Percentiles rank a stretch among this genome's conserved stretches.
Conservation (phyloP, 2,329 filamentous ascomycete species). For the Dryadomyces sulphureus region DNA sequence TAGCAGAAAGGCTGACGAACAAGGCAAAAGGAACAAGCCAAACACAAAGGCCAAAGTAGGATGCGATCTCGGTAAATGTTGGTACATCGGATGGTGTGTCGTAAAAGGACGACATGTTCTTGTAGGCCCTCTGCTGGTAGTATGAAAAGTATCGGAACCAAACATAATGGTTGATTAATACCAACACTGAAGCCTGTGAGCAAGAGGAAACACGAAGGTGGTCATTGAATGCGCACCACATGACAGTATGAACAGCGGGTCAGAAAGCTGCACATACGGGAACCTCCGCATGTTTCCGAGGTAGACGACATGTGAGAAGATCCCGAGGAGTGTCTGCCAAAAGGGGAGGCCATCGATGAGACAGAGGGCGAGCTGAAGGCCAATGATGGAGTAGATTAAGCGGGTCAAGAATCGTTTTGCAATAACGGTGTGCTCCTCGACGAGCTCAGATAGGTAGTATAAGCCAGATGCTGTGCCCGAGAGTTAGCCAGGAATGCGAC, state of each 20-base stretch:
- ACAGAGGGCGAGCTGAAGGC: conserved; percentile 57
- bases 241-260: conserved; percentile 73
- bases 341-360: conserved; percentile 78
- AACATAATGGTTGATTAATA: conserved; percentile 80
- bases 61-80: conserved; percentile 84
- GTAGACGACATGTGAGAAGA: conserved; percentile 74
- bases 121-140: conserved; percentile 41
- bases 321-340: conserved; percentile 55
- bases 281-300: conserved; percentile 67
- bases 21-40: conserved; percentile 94
- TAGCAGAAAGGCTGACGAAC: conserved; percentile 86
- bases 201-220: conserved; percentile 5
- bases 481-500: background rate
- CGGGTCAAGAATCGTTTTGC: conserved; percentile 75
- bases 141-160: conserved; percentile 91
- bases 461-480: conserved; percentile 64
- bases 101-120: conserved; percentile 44
- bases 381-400: conserved; percentile 73
- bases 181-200: conserved; percentile 41
- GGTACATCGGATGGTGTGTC: conserved; percentile 50
- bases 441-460: conserved; percentile 94
- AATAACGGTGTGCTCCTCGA: conserved; percentile 92
- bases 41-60: conserved; percentile 90
- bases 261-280: conserved; percentile 67
- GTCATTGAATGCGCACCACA: no score